These are phyloP conservation scores for Botryobasidium botryosum DNA, from an alignment of 768 basidiomycete species.

Conservation along the genomic window DNA sequence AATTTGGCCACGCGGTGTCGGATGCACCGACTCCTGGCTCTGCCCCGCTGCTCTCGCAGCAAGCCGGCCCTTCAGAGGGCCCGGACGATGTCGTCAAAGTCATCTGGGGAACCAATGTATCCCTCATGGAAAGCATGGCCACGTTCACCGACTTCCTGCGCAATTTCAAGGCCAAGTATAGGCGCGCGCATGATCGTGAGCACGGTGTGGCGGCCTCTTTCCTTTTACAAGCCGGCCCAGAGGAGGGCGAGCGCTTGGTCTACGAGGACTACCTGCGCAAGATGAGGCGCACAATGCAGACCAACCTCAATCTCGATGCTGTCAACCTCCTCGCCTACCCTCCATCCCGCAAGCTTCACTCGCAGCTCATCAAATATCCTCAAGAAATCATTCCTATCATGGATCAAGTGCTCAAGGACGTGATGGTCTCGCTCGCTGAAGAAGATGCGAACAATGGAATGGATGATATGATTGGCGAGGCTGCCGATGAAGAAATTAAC, in stretches of 20 bases:
- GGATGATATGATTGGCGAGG: constrained; percentile 73
- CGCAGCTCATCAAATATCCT: constrained; percentile 80
- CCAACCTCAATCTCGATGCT: constrained; percentile 83
- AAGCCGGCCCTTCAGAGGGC: constrained; percentile 44
- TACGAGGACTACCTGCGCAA: constrained; percentile 71
- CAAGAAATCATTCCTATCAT: constrained; percentile 95
- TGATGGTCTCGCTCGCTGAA: constrained; percentile 78
- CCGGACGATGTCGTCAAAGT: constrained; percentile 65
- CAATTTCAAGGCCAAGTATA: constrained; percentile 88
- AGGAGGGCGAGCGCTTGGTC: constrained; percentile 46
- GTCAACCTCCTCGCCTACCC: constrained; percentile 76
- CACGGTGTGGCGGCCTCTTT: constrained; percentile 31
- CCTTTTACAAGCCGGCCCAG: constrained; percentile 35
- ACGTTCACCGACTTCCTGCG: constrained; percentile 76
- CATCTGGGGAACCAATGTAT: constrained; percentile 97
- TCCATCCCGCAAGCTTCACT: constrained; percentile 62
- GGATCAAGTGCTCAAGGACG: constrained; percentile 90
- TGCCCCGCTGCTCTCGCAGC: constrained; percentile 33
- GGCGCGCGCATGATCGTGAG: constrained; percentile 50
- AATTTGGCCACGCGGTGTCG: constrained; percentile 25
- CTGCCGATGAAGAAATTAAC: constrained; percentile 68
- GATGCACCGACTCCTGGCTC: constrained; percentile 18
- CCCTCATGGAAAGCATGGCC: constrained; percentile 80
- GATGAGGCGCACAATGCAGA: constrained; percentile 85
- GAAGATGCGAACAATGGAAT: constrained; percentile 52